Base-by-base conservation (phyloP, 768 basidiomycete species). In the Austroboletus eburneus region DNA sequence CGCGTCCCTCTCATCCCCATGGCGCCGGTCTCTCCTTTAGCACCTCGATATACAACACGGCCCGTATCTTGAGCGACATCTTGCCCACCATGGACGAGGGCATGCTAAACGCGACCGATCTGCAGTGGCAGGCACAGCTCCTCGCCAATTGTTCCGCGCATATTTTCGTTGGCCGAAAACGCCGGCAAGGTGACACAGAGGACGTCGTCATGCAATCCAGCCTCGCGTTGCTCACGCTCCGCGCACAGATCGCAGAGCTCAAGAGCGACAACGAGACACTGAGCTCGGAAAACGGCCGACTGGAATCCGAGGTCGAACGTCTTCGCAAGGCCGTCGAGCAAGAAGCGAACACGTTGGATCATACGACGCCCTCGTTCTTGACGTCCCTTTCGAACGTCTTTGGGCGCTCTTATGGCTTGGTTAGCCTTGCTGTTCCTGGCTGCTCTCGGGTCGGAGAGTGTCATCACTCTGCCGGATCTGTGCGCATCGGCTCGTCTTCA, bases 61-160 rank as follows among this genome's bases (percentile, higher is more conserved):
- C 78, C 3, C 41, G 53, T 14, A 73, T 75, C 40, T 67, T 85
- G 39, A 62, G 69, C 17, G 57, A 69, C 0, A 69, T 82, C 30
- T 65, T 85, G 27, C 71, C 72, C 7, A 6, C 46, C 5, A 68
- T 77, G 46, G 82, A 85, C 46, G 58, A 68, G 42, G 49, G 57
- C 25, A 47, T 80, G 22, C 58, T 80, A 13, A 55, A 61, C 17
- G 72, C 78, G 42, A 53, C 64, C 14, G 63, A 65, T 10, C 58
- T 81, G 34, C 76, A 77, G 51, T 87, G 83, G 82, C 78, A 87
- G 52, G 77, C 80, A 1, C 80, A 83, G 48, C 73, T 85, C 3
- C 71, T 87, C 20, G 65, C 71, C 3, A 72, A 83, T 42, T 83
- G 72, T 52, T 83, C 80, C 1, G 81, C 77, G 1, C 77, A 85